phyloP scores from a whole-genome alignment of 805 yeast genomes.

The Monosporozyma aerobia region DNA sequence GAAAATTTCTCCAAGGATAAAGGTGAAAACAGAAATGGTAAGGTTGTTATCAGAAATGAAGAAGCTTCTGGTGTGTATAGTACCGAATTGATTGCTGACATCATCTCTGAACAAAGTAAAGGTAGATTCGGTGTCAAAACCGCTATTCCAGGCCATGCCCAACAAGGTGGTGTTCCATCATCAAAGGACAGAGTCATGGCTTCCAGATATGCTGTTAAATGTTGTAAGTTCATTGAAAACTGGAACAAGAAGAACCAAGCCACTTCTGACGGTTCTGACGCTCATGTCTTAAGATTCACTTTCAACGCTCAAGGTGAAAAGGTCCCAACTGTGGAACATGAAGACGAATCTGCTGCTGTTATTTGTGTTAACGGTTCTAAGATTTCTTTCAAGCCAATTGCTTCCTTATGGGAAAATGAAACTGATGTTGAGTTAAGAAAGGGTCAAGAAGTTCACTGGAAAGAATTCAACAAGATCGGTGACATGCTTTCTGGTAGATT shows the following conservation, averaged over 20 bases:
- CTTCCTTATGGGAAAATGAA: slow-evolving; percentile 47
- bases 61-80: slow-evolving; percentile 75
- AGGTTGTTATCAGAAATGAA: slow-evolving; percentile 75
- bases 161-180: slow-evolving; percentile 93
- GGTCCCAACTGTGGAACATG: slow-evolving; percentile 36
- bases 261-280: slow-evolving; percentile 28
- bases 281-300: slow-evolving; percentile 42
- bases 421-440: slow-evolving; percentile 56
- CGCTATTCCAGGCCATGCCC: slow-evolving; percentile 96
- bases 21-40: slow-evolving; percentile 79
- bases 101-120: slow-evolving; percentile 68
- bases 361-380: slow-evolving; percentile 64
- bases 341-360: slow-evolving; percentile 44
- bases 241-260: slow-evolving; percentile 34
- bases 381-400: slow-evolving; percentile 48
- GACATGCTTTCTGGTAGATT: slow-evolving; percentile 69
- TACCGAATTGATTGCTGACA: slow-evolving; percentile 73
- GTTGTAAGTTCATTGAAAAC: slow-evolving; percentile 80
- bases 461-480: slow-evolving; percentile 44
- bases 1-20: slow-evolving; percentile 62
- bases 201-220: slow-evolving; percentile 80
- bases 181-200: slow-evolving; percentile 90
- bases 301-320: slow-evolving; percentile 40
- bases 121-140: slow-evolving; percentile 83
- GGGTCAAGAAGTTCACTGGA: slow-evolving; percentile 65